phyloP scores from a whole-genome alignment of 306 rosid genomes.

The Inga leiocalycina region DNA sequence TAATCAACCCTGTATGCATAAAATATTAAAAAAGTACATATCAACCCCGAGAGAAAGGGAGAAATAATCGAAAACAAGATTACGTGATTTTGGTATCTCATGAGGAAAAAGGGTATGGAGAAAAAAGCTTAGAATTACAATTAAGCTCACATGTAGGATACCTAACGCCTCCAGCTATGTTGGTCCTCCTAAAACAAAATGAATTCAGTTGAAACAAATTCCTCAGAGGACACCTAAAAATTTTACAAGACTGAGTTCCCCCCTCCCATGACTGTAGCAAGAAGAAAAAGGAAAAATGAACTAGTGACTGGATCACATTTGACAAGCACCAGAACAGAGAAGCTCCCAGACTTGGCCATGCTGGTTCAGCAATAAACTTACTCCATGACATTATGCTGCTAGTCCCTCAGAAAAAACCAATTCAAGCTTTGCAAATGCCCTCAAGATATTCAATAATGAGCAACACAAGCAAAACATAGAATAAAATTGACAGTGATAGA shows the following conservation, averaged over 20 bases:
- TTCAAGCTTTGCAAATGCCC: conserved; percentile 16
- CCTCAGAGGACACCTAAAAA: conserved; percentile 6
- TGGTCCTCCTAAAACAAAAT: conserved; percentile 1
- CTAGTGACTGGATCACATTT: conserved; percentile 10
- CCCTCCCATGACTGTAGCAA: neutral
- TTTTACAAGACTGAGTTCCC: conserved; percentile 19
- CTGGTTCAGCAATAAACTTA: neutral
- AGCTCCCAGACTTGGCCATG: conserved; percentile 13
- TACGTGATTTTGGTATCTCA: conserved; percentile 10
- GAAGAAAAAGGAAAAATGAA: conserved; percentile 15
- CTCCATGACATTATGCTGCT: conserved; percentile 23
- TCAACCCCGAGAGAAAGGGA: conserved; percentile 9
- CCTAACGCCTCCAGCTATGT: neutral
- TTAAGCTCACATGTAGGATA: neutral
- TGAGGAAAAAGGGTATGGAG: conserved; percentile 16
- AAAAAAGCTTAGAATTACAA: conserved; percentile 16
- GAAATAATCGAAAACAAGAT: conserved; percentile 1
- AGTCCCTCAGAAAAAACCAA: conserved; percentile 21
- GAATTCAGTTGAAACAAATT: conserved; percentile 10
- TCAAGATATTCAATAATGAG: conserved; percentile 23
- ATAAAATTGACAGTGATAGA: conserved; percentile 18
- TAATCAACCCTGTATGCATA: conserved; percentile 8
- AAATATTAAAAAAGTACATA: conserved; percentile 13
- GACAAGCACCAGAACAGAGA: neutral
- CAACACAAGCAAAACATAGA: conserved; percentile 12